phyloP scores from a whole-genome alignment of 2,329 filamentous ascomycete species.

The Pestalotiopsis sp. region DNA sequence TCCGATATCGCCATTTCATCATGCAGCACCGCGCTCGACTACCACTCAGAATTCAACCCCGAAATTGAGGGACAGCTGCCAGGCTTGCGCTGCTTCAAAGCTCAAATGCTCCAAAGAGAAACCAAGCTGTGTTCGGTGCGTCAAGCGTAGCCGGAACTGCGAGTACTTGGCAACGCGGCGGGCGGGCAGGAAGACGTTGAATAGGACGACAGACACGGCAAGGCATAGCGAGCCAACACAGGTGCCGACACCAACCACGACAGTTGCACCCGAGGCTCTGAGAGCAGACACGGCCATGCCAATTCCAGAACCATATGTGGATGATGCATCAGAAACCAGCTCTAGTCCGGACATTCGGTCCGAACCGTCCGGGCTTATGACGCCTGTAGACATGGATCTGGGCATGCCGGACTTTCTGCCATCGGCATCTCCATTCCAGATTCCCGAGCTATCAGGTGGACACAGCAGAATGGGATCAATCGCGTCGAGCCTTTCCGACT shows the following conservation, averaged over 20 bases:
- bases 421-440: not conserved
- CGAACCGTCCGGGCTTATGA: not conserved
- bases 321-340: not conserved
- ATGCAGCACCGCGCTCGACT: not conserved
- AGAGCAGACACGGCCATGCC: not conserved
- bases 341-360: not conserved
- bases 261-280: not conserved
- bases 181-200: not conserved
- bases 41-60: conserved; percentile 5
- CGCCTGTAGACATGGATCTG: not conserved
- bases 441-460: not conserved
- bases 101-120: conserved; percentile 34
- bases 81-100: conserved; percentile 36
- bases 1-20: not conserved
- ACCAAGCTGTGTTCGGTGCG: conserved; percentile 34
- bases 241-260: not conserved
- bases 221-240: not conserved
- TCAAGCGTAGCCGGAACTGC: conserved; percentile 28
- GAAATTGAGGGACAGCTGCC: conserved; percentile 36
- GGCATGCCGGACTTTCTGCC: not conserved
- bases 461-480: not conserved
- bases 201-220: not conserved
- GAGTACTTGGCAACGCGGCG: conserved; percentile 28
- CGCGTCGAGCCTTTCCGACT: not conserved
- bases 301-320: not conserved